These are phyloP conservation scores for Coemansia asiatica DNA, from an alignment of 192 early-diverging fungal genomes.

Conservation along the genomic window DNA sequence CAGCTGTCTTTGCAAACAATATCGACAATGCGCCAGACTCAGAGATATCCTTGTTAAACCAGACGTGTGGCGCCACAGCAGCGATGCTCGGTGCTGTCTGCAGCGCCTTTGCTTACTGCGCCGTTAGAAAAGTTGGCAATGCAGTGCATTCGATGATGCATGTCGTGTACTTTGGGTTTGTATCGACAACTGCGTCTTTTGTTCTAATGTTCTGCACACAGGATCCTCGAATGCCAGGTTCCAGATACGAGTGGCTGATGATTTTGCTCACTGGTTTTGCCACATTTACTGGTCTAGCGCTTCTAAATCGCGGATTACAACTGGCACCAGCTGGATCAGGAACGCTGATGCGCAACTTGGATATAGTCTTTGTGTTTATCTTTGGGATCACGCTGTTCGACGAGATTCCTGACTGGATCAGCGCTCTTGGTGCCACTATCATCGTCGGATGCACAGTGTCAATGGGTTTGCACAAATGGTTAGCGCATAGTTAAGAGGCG, in stretches of 20 bases:
- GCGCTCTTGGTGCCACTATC: slow-evolving; percentile 60
- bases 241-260: slow-evolving; percentile 52
- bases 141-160: slow-evolving; percentile 75
- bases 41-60: neutral
- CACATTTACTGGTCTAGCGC: slow-evolving; percentile 69
- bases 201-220: slow-evolving; percentile 38
- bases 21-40: neutral
- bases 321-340: slow-evolving; percentile 69
- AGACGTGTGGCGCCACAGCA: slow-evolving; percentile 43
- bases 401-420: slow-evolving; percentile 61
- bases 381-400: slow-evolving; percentile 71
- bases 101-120: slow-evolving; percentile 65
- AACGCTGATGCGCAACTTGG: slow-evolving; percentile 78
- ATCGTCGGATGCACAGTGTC: slow-evolving; percentile 65
- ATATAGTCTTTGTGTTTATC: slow-evolving; percentile 78
- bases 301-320: slow-evolving; percentile 76
- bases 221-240: slow-evolving; percentile 26
- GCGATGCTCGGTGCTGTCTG: slow-evolving; percentile 63
- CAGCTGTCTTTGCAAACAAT: slow-evolving; percentile 44
- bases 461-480: slow-evolving; percentile 66
- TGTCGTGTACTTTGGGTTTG: slow-evolving; percentile 73
- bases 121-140: slow-evolving; percentile 70
- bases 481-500: slow-evolving; percentile 8
- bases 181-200: slow-evolving; percentile 58
- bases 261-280: slow-evolving; percentile 56